A percentile compares a stretch with the other conserved stretches of the same genome.
Conservation (phyloP, 2,329 filamentous ascomycete species). For the Phaeosphaeria sp. region DNA sequence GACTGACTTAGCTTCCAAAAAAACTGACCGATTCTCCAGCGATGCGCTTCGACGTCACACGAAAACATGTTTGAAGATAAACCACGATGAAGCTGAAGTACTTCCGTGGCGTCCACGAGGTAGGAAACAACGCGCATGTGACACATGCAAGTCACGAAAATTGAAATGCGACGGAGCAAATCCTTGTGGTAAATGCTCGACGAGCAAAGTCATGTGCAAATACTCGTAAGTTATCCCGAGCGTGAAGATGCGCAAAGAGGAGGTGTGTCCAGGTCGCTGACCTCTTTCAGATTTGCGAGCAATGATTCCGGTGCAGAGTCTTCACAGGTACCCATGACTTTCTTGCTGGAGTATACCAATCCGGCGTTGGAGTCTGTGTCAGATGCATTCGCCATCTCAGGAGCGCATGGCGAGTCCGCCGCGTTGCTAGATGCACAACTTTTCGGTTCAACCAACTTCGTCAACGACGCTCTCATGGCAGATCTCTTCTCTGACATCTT, state of each 20-base stretch:
- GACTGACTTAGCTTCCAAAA: neutral
- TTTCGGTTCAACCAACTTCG: neutral
- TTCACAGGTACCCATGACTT: slow-evolving; percentile 6
- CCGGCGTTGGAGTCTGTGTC: slow-evolving; percentile 9
- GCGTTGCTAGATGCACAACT: neutral
- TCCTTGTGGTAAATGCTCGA: neutral
- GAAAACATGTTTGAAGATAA: slow-evolving; percentile 6
- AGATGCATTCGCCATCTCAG: slow-evolving; percentile 10
- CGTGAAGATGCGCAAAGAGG: neutral
- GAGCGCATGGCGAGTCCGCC: slow-evolving; percentile 1
- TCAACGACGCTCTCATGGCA: slow-evolving; percentile 1
- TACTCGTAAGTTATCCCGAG: neutral
- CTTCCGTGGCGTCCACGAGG: slow-evolving; percentile 4
- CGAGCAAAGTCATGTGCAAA: neutral
- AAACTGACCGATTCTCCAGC: slow-evolving; percentile 1
- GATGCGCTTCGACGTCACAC: slow-evolving; percentile 13
- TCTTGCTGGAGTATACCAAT: slow-evolving; percentile 20
- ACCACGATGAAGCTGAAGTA: neutral
- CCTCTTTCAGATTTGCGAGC: neutral
- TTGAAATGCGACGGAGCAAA: neutral
- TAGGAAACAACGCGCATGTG: slow-evolving; percentile 7
- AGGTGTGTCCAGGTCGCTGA: neutral
- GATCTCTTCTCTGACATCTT: slow-evolving; percentile 12
- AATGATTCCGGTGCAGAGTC: neutral
- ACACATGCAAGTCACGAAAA: slow-evolving; percentile 1